Evolutionary conservation across 345 rosid genomes (phyloP), one percentile per base, ranked within the genome.

Genomic region (Rhodamnia rubescens): DNA sequence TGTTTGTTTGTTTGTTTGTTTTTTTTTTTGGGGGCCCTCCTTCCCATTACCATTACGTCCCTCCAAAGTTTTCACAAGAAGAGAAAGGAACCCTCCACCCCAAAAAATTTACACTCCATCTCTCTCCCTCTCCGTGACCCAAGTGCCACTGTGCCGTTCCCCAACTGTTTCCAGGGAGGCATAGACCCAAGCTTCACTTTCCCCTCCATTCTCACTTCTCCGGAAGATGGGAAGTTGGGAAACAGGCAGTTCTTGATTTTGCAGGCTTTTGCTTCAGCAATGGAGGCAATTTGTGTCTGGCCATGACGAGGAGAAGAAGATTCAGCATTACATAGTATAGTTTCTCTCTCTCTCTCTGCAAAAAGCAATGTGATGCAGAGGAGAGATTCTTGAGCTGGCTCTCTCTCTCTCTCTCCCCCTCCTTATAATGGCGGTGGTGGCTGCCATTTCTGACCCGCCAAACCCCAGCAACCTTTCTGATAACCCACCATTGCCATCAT

Each of bases 361-460:
- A 40, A 69, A 74, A 18, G 82, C 82, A 74, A 84, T 84, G 86
- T 40, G 78, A 64, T 5, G 44, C 78, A 8, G 78, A 64, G 78
- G 82, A 74, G 58, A 47, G 86, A 53, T 56, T 84, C 58, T 47
- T 80, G 54, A 40, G 74, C 14, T 44, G 15, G 7, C 7, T n/a
- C 36, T 32, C 27, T 53, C 27, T 27, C 36, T 52, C 58, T 10
- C 3, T 54, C n/a, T 11, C 0, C 47, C 47, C 47, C 51, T 50
- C 52, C 12, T 78, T 32, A 44, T 54, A 47, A 82, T 85, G 83
- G 83, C 52, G 75, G 86, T 47, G 58, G 42, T 50, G 82, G 44
- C 81, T 56, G 69, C 64, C 82, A 29, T 44, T 54, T 51, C 86
- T 61, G 86, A 85, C 86, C 53, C 86, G n/a, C 52, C 59, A 24